Evolutionary conservation across 2,329 filamentous ascomycete species (phyloP).

Genomic region (Ophiostoma sp.): DNA sequence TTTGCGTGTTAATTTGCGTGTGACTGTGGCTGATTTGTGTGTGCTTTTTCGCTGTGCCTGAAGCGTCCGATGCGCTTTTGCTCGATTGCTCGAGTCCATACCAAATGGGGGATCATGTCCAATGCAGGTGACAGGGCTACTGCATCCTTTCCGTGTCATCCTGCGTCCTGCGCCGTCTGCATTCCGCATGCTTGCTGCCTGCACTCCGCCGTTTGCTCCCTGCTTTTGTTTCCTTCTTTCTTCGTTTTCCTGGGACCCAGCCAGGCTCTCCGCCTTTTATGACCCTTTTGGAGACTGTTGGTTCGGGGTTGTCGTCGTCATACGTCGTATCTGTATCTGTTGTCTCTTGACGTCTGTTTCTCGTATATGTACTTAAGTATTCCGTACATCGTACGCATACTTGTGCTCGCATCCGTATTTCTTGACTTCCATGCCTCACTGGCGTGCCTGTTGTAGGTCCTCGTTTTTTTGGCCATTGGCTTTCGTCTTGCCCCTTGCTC

Average conservation of each 20-base stretch:
- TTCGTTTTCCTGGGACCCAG: background rate
- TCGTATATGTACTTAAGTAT: background rate
- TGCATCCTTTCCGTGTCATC: background rate
- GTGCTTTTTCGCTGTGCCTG: background rate
- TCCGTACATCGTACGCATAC: too few relatives aligned
- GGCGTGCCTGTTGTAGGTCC: background rate
- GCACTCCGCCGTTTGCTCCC: background rate
- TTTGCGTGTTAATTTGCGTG: background rate
- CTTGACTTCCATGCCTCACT: background rate
- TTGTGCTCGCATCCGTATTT: background rate
- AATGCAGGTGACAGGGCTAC: slow-evolving; percentile 1
- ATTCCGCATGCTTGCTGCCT: slow-evolving; percentile 3
- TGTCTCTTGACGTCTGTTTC: background rate
- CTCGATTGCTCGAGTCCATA: background rate
- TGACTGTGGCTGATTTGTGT: too few relatives aligned
- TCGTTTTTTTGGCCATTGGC: background rate
- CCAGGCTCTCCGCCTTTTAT: background rate
- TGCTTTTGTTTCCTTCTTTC: background rate
- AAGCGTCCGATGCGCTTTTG: background rate
- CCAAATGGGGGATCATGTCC: background rate
- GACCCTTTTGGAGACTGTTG: background rate
- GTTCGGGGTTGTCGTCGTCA: background rate
- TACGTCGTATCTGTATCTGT: background rate
- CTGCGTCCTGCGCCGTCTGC: background rate
- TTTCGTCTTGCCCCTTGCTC: background rate